Base-by-base conservation (phyloP, 2,329 filamentous ascomycete genomes). In the Clonostachys chloroleuca region DNA sequence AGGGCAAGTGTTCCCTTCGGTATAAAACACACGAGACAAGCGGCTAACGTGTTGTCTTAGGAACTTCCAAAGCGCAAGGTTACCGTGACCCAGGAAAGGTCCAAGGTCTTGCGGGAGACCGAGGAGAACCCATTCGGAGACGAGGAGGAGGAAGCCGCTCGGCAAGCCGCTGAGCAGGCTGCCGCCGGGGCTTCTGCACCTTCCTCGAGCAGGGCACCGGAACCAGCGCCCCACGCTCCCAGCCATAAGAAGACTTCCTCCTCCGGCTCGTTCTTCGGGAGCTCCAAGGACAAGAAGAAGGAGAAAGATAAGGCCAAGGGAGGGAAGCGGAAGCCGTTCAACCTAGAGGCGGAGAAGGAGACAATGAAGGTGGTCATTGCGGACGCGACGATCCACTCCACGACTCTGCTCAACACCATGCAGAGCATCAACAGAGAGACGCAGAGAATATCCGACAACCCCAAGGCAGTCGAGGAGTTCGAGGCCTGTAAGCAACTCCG, bases 401-500 rank as follows among this genome's bases (percentile, higher is more conserved):
- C 89, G 0, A 96, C 95, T 61, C 75, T 99, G 37, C 77, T 86
- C 60, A 97, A 99, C 60, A 82, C 86, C 1, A 74, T 99, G 36
- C 91, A 94, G 63, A 83, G 87, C 46, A 92, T 96, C 68, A 96
- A 97, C 63, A 84, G 94, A 50, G 94, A 97, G 63, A 80, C 74
- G 43, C 85, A 95, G 65, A 86, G 88, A 5, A 91, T 97, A 34
- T 96, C 91, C 6, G 87, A 95, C 36, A 95, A 97, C 54, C 64
- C 77, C 8, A 77, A 83, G 49, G 89, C 90, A 1, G 78, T 89
- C 49, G 75, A 84, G 54, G 81, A 85, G 4, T 96, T 97, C 54
- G 90, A 96, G 56, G 77, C 72, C 3, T 97, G 92, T 75, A 97
- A 96, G 65, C 76, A 82, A 43, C 79, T 97, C 12, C 81, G 94